A percentile compares a stretch with the other conserved stretches of the same genome.
These are phyloP conservation scores for Xylariomycetidae sp. DNA, from an alignment of 2,329 filamentous ascomycete species.

Conservation along the genomic window DNA sequence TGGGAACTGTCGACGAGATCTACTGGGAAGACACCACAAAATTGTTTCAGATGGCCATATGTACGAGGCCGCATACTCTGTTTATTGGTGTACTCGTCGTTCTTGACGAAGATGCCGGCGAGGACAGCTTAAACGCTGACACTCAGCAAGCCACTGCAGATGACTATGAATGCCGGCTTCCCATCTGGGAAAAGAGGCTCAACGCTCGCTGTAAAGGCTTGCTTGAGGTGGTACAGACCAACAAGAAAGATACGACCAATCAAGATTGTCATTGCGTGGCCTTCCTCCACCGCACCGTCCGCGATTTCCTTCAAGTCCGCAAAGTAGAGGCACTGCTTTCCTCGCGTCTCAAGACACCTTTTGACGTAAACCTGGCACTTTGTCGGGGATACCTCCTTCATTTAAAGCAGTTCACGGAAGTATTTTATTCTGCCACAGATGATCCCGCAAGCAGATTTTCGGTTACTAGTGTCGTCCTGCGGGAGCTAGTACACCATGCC, in stretches of 20 bases:
- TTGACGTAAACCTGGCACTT: slow-evolving; percentile 1
- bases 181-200: slow-evolving; percentile 1
- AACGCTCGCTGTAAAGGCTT: slow-evolving; percentile 2
- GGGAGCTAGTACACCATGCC: slow-evolving; percentile 1
- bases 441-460: background rate
- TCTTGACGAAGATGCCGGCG: slow-evolving; percentile 1
- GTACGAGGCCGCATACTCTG: background rate
- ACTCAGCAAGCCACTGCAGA: background rate
- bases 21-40: slow-evolving; percentile 3
- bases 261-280: background rate
- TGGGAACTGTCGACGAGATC: slow-evolving; percentile 1
- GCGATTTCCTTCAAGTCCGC: slow-evolving; percentile 1
- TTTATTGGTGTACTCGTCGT: slow-evolving; percentile 1
- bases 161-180: background rate
- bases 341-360: background rate
- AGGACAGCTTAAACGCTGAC: background rate
- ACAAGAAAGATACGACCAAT: background rate
- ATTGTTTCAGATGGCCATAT: slow-evolving; percentile 1
- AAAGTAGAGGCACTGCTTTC: background rate
- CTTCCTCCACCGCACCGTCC: slow-evolving; percentile 3
- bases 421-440: background rate
- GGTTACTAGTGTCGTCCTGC: background rate
- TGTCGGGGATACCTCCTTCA: slow-evolving; percentile 1
- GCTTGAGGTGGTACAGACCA: slow-evolving; percentile 1
- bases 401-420: slow-evolving; percentile 1